Conservation (phyloP, 2,329 filamentous ascomycete genomes). For the Chalaropsis ovoidea region DNA sequence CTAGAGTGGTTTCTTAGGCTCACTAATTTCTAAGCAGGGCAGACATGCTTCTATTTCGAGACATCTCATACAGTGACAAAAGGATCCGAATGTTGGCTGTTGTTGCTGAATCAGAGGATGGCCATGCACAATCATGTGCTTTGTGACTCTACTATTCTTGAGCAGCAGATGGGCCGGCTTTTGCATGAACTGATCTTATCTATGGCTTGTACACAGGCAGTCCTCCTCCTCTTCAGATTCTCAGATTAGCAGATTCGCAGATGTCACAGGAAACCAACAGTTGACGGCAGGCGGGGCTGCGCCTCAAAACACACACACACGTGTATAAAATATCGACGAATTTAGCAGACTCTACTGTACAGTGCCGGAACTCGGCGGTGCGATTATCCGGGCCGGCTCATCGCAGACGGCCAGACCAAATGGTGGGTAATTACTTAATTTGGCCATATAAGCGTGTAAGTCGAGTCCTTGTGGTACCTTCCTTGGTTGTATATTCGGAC, state of each 20-base stretch:
- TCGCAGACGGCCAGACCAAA: too few species aligned
- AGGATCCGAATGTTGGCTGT: neutral
- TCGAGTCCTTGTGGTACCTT: too few species aligned
- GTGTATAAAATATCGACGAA: too few species aligned
- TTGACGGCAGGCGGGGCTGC: neutral
- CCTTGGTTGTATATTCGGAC: too few species aligned
- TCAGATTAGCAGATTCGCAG: neutral
- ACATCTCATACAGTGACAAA: neutral
- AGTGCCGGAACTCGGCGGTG: too few species aligned
- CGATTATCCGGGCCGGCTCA: too few species aligned
- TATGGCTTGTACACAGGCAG: neutral
- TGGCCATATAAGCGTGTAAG: too few species aligned
- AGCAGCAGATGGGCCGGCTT: neutral
- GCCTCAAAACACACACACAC: neutral
- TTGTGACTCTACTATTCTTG: neutral
- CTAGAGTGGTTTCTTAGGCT: neutral
- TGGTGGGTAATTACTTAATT: too few species aligned
- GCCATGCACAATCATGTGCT: neutral
- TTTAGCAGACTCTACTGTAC: too few species aligned
- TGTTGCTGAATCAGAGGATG: neutral
- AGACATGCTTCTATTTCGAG: neutral
- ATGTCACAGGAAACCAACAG: neutral
- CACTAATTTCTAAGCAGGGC: neutral
- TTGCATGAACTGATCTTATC: neutral
- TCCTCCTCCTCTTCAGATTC: neutral